Base-by-base conservation (phyloP, 768 basidiomycete genomes). In the Ephemerocybe angulata region DNA sequence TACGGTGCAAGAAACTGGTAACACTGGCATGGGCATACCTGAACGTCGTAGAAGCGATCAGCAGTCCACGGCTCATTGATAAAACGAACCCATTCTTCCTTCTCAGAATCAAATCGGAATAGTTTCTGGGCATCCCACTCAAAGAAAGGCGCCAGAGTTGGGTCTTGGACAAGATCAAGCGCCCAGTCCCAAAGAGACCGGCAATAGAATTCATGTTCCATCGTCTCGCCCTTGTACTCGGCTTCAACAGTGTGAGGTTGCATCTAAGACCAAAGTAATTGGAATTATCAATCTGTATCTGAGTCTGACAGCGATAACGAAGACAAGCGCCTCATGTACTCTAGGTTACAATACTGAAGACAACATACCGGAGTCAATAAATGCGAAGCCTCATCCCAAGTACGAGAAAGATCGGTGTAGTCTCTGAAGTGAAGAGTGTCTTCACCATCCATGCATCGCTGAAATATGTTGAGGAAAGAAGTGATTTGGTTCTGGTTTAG, bases 21-120 rank as follows among this genome's bases (percentile, higher is more conserved):
- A 35, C 10, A 35, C 33, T 35, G 8, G 25, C 11, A 33, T 12
- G n/a, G n/a, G n/a, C 31, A 41, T 42, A 62, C 63, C 50, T 62
- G 55, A 11, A 60, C 50, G 28, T 58, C n/a, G 28, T 46, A 49
- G 13, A 49, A 54, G 1, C 17, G 7, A 28, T 54, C 41, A 4
- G 38, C 59, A 6, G 60, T 60, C 52, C 55, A 62, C 11, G 58
- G 63, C 28, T 64, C 57, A 55, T 58, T 29, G 30, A 53, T n/a
- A 41, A 62, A 60, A 4, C 24, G 15, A 15, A 37, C 50, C 38
- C 37, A 58, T 2, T 2, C 8, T 1, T 58, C 22, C 2, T 55
- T 57, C n/a, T n/a, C n/a, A n/a, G n/a, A n/a, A 38, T 58, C 38
- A 29, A 27, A 60, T 13, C 41, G 46, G 8, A 28, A 54, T 1